phyloP scores from a whole-genome alignment of 345 rosid species.

The Anastatica hierochuntica region DNA sequence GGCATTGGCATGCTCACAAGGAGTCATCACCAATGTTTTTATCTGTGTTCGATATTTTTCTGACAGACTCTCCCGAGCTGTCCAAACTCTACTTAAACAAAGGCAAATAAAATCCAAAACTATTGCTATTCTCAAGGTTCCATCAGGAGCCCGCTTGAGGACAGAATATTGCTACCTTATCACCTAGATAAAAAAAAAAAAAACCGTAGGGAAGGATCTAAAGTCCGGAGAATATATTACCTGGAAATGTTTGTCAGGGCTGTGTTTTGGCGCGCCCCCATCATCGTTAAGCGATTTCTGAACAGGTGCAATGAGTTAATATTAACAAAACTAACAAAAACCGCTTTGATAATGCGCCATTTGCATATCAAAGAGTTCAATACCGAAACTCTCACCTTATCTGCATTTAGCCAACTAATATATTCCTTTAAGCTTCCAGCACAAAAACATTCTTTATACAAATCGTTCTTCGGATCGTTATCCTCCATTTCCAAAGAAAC shows the following conservation, averaged over 20 bases:
- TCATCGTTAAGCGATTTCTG: slow-evolving; percentile 86
- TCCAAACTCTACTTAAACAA: not conserved
- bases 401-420: slow-evolving; percentile 57
- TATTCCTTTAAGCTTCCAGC: slow-evolving; percentile 66
- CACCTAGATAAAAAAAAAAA: not conserved
- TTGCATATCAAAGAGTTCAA: not conserved
- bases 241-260: slow-evolving; percentile 72
- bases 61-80: slow-evolving; percentile 5
- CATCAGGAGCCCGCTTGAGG: slow-evolving; percentile 2
- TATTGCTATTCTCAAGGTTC: slow-evolving; percentile 7
- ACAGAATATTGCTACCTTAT: not conserved
- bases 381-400: slow-evolving; percentile 41
- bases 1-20: slow-evolving; percentile 9
- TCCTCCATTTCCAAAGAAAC: slow-evolving; percentile 47
- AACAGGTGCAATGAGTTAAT: not conserved
- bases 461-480: slow-evolving; percentile 36
- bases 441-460: slow-evolving; percentile 41
- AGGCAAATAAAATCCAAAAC: not conserved
- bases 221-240: slow-evolving; percentile 30
- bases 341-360: not conserved
- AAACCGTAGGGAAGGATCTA: not conserved
- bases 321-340: not conserved
- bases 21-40: slow-evolving; percentile 4
- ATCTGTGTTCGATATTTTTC: not conserved
- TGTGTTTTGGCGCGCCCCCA: slow-evolving; percentile 81